These are phyloP conservation scores for Gossypium ekmanianum DNA, from an alignment of 345 rosid genomes.

Conservation along the genomic window DNA sequence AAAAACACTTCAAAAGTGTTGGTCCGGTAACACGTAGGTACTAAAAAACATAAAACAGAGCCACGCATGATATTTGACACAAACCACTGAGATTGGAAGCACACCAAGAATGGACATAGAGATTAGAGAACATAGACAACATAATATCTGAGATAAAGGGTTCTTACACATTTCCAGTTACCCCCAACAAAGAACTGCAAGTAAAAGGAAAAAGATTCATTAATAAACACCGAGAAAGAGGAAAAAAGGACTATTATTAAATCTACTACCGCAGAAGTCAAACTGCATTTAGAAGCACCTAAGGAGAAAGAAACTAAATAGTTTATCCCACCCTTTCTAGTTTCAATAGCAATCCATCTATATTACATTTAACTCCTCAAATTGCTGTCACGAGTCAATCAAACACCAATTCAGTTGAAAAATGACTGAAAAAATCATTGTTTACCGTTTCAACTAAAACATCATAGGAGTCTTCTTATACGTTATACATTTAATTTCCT, in stretches of 20 bases:
- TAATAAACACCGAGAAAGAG: not conserved
- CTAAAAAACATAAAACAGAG: no score
- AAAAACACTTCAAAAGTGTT: not conserved
- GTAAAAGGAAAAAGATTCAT: constrained; percentile 26
- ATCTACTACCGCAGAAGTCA: not conserved
- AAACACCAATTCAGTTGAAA: no score
- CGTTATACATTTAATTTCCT: not conserved
- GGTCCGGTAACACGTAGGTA: no score
- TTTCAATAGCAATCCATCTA: not conserved
- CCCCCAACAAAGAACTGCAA: constrained; percentile 99
- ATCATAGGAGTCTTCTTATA: not conserved
- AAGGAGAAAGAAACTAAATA: not conserved
- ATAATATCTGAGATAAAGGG: not conserved
- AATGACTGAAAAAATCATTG: no score
- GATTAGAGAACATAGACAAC: not conserved
- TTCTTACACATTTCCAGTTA: constrained; percentile 98
- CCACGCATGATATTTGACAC: no score
- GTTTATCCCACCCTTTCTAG: not conserved
- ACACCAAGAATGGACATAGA: not conserved
- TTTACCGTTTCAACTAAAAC: no score
- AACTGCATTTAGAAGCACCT: not conserved
- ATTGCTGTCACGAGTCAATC: no score
- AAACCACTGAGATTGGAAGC: no score
- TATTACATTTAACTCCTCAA: not conserved
- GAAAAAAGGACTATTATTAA: constrained; percentile 14